Evolutionary conservation across 2,329 filamentous ascomycete species (phyloP).

Genomic region (Botryotinia calthae): DNA sequence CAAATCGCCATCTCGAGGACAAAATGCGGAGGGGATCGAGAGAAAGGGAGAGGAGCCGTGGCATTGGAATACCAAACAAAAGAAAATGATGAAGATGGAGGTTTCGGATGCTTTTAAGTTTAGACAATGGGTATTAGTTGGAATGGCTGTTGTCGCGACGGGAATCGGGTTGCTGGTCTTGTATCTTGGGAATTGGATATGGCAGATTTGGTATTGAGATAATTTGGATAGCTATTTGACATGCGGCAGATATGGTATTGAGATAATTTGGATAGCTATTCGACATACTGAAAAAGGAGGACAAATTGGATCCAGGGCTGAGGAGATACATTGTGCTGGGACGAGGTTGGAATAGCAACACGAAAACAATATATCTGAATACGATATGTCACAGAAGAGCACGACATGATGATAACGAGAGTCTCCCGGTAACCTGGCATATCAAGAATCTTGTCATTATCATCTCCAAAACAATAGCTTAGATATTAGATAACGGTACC

Average conservation of each 20-base stretch:
- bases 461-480: neutral
- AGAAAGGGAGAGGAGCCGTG: conserved; percentile 31
- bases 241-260: conserved; percentile 9
- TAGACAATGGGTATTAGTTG: conserved; percentile 33
- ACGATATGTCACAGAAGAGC: neutral
- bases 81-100: conserved; percentile 38
- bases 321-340: neutral
- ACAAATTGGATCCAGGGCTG: neutral
- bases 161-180: conserved; percentile 11
- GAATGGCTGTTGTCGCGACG: conserved; percentile 11
- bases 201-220: conserved; percentile 13
- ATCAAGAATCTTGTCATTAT: neutral
- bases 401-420: neutral
- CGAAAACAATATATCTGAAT: neutral
- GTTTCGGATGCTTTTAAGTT: conserved; percentile 37
- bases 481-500: neutral
- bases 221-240: no score
- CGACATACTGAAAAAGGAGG: neutral
- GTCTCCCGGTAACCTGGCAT: neutral
- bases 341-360: neutral
- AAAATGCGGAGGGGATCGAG: conserved; percentile 2
- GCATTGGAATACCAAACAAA: conserved; percentile 39
- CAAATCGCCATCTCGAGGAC: conserved; percentile 22
- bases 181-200: conserved; percentile 4
- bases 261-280: neutral